Evolutionary conservation across 768 basidiomycete species (phyloP).

Genomic region (Russula emetica): DNA sequence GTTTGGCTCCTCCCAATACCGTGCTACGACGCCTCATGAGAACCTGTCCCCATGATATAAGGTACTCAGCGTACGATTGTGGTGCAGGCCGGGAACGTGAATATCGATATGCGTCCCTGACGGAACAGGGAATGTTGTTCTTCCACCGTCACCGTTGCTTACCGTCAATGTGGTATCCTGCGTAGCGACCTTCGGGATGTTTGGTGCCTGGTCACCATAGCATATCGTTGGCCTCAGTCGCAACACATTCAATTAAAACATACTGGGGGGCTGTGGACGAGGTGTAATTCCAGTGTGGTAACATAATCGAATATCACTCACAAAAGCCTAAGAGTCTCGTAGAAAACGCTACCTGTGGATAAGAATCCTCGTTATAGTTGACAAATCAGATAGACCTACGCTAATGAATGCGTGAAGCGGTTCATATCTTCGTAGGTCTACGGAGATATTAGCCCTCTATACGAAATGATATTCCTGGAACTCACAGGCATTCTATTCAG

Average conservation of each 20-base stretch:
- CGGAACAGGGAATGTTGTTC: conserved; percentile 41
- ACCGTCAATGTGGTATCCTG: conserved; percentile 45
- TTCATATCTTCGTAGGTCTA: neutral
- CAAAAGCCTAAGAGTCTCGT: conserved; percentile 48
- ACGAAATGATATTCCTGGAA: neutral
- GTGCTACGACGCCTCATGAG: conserved; percentile 36
- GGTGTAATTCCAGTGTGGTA: neutral
- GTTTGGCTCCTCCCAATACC: conserved; percentile 52
- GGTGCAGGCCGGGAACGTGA: conserved; percentile 42
- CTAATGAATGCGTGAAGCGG: conserved; percentile 11
- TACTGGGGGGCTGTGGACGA: conserved; percentile 13
- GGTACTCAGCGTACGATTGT: conserved; percentile 41
- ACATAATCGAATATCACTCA: conserved; percentile 9
- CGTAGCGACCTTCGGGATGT: conserved; percentile 43
- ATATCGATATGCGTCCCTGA: conserved; percentile 40
- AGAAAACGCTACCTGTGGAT: conserved; percentile 38
- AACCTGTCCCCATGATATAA: neutral
- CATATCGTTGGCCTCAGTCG: neutral
- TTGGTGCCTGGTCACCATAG: conserved; percentile 39
- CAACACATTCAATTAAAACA: neutral
- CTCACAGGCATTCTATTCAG: conserved; percentile 8
- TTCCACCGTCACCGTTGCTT: conserved; percentile 38
- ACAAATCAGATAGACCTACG: neutral
- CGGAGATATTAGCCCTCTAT: neutral
- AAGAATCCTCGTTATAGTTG: neutral